Evolutionary conservation across 164 flowering plant genomes (phyloP).

Genomic region (Tinospora cordifolia): DNA sequence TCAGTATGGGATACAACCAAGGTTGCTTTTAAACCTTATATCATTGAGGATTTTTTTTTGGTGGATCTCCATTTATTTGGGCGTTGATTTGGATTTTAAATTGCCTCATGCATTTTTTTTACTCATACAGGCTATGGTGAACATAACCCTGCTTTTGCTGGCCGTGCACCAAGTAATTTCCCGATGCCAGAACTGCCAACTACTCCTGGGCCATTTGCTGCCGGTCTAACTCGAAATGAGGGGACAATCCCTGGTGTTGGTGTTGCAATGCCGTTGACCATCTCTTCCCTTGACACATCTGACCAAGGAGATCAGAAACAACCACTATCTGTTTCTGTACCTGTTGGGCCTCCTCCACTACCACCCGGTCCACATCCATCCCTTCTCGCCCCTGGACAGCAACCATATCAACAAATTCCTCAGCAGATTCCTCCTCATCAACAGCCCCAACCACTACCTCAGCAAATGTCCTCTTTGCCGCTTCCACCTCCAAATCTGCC

Average conservation of each 20-base stretch:
- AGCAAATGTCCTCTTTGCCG: slow-evolving; percentile 59
- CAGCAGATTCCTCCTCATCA: slow-evolving; percentile 49
- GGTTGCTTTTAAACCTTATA: slow-evolving; percentile 31
- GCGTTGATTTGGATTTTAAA: not conserved
- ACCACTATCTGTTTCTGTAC: slow-evolving; percentile 41
- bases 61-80: not conserved
- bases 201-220: slow-evolving; percentile 77
- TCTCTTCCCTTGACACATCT: slow-evolving; percentile 56
- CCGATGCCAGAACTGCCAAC: slow-evolving; percentile 56
- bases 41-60: not conserved
- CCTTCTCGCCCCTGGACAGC: slow-evolving; percentile 55
- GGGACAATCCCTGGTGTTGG: slow-evolving; percentile 98
- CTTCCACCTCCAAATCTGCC: slow-evolving; percentile 60
- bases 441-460: slow-evolving; percentile 48
- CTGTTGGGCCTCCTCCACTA: slow-evolving; percentile 82
- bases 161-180: slow-evolving; percentile 57
- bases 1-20: slow-evolving; percentile 57
- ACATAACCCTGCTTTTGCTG: slow-evolving; percentile 51
- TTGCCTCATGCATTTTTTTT: slow-evolving; percentile 3
- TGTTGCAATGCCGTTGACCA: slow-evolving; percentile 77
- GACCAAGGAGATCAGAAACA: slow-evolving; percentile 78
- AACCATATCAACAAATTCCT: slow-evolving; percentile 64
- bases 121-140: slow-evolving; percentile 71
- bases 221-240: slow-evolving; percentile 78
- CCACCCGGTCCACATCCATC: slow-evolving; percentile 98